Base-by-base conservation (phyloP, 2,329 filamentous ascomycete genomes). In the Fusarium humuli region DNA sequence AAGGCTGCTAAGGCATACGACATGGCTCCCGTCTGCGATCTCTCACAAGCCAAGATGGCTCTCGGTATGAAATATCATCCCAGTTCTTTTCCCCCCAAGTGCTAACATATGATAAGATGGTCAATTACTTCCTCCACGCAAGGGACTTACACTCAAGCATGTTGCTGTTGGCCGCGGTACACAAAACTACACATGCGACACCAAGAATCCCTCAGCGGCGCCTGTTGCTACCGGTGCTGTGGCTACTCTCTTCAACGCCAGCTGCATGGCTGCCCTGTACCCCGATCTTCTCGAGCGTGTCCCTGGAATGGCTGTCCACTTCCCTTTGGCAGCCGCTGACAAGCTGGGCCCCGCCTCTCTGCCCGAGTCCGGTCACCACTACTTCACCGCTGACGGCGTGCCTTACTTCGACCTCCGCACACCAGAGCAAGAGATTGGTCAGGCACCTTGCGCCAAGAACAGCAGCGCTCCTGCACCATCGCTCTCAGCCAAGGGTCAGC, bases 181-280 rank as follows among this genome's bases (percentile, higher is more conserved):
- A 10, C 91, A 98, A 83, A 98, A 98, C 86, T 98, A 98, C 84
- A 97, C 93, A 54, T 98, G 95, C 84, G 84, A 87, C 62, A 82
- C 86, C 57, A 81, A 81, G 67, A 87, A 91, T 73, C 77, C 87
- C 3, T 87, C 86, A 6, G 86, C 88, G 1, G 82, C 81, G 0
- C 94, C 95, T 16, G 84, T 83, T 12, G 85, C 90, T 20, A 80
- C 84, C 52, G 95, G 95, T 69, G 95, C 95, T 57, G 77, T 93
- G 0, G 95, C 95, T 57, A 90, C 88, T 2, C 92, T 98, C 74
- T 98, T 92, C 89, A 94, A 98, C 81, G 92, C 90, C 63, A 92
- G 90, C 73, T 98, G 95, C 81, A 80, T 95, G 34, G 92, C 91
- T 9, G 86, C 91, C 44, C 83, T 87, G 71, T 90, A 90, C 74